phyloP scores from a whole-genome alignment of 805 yeast genomes.

The Candida loeiensis region DNA sequence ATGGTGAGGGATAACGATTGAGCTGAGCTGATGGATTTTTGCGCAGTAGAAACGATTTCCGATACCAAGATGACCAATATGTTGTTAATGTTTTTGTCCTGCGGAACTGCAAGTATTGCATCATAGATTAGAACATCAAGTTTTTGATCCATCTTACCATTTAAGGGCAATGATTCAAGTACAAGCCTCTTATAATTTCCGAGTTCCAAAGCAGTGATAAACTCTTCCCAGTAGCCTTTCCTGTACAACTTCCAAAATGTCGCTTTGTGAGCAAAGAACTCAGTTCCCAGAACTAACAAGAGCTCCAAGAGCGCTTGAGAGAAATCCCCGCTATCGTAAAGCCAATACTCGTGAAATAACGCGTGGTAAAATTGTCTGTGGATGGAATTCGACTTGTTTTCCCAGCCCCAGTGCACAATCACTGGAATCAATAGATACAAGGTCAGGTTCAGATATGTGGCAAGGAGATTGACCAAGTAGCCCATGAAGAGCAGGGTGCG shows the following conservation, averaged over 20 bases:
- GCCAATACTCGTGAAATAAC: conserved; percentile 27
- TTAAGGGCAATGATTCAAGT: conserved; percentile 20
- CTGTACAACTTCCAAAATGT: conserved; percentile 27
- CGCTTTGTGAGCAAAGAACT: background rate
- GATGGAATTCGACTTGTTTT: conserved; percentile 3
- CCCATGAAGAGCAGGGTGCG: conserved; percentile 28
- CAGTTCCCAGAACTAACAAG: background rate
- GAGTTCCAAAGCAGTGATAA: conserved; percentile 15
- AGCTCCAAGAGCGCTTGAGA: conserved; percentile 6
- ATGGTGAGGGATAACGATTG: background rate
- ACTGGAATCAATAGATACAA: conserved; percentile 33
- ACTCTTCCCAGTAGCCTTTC: conserved; percentile 29
- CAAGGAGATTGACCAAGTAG: conserved; percentile 31
- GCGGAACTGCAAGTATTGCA: conserved; percentile 13
- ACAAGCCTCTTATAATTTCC: conserved; percentile 21
- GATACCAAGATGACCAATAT: conserved; percentile 18
- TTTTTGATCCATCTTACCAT: conserved; percentile 14
- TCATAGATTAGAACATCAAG: conserved; percentile 14
- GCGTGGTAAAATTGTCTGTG: conserved; percentile 9
- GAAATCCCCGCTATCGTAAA: conserved; percentile 6
- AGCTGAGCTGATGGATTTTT: background rate
- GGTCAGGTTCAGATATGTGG: conserved; percentile 31
- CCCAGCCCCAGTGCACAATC: conserved; percentile 31
- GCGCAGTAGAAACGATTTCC: conserved; percentile 10
- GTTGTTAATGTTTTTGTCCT: conserved; percentile 20